Evolutionary conservation across 768 basidiomycete species (phyloP), one percentile per base, ranked within the genome.

Genomic region (Boletus subcaerulescens): DNA sequence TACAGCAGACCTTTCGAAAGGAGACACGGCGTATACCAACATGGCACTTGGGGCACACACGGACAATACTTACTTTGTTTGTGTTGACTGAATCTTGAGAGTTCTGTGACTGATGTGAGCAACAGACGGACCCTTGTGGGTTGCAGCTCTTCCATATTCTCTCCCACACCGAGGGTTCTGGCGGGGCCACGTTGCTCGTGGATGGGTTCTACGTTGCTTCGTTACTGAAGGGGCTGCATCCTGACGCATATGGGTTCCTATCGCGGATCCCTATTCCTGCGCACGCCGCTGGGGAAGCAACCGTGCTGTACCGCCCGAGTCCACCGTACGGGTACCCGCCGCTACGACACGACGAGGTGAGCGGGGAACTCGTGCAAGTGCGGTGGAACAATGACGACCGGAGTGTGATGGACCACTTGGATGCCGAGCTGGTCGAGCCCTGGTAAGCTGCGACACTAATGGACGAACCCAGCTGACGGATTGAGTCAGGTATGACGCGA

Each of bases 361-460:
- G 77, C 13, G 84, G 81, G 3, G 81, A 86, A 56, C 76, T 98
- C 0, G 70, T 76, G 5, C 87, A 91, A 56, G 86, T 98, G 33
- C 73, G 95, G 50, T 98, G 94, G 91, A 98, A 98, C 65, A 95
- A 93, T 57, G 89, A 94, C 60, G 95, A 98, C 69, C 76, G 96
- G 48, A 94, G 91, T 54, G 87, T 86, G 3, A 80, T 98, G 76
- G 81, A 75, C 56, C 74, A 78, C 57, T 59, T 92, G 58, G 73
- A 76, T 15, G 74, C 84, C 0, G 76, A 77, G 9, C 63, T 81
- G 56, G 84, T 98, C 11, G 89, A 91, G 63, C 76, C 80, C 50
- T 98, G 93, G 93, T 87, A 60, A 39, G 52, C 13, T 17, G 48
- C 8, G 46, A 2, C 13, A 15, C 45, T 18, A 13, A 9, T 22